Evolutionary conservation across 352 stramenopile species (phyloP), one percentile per base, ranked within the genome.

Genomic region (Phytophthora macrochlamydospora): DNA sequence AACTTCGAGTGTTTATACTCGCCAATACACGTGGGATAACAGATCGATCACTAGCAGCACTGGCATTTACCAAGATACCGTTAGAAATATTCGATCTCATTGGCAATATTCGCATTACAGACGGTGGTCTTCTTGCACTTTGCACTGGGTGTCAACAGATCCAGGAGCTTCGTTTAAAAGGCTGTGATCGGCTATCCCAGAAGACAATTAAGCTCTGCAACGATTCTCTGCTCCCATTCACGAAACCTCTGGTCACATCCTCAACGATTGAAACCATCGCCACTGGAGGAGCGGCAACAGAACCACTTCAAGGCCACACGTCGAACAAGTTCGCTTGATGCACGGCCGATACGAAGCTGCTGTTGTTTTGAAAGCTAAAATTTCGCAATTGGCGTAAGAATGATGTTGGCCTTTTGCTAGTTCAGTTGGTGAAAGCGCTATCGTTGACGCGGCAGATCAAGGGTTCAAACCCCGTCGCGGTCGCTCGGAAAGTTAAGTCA

Each of bases 101-200:
- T 56, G 83, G 77, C 30, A 91, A 93, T 56, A 79, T 67, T 2
- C 79, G 73, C 49, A 78, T 93, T 63, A 90, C 79, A 0, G 81
- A 91, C 49, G 57, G 55, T 4, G 85, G 81, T 0, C n/a, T 93
- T 0, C 43, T 64, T 6, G 60, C 62, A 1, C 56, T 93, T 2
- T 73, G 70, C 11, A 46, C 64, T 0, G 59, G 54, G 0, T 91
- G 85, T 30, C 75, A 83, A 33, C 45, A 67, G 28, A 67, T 93
- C 2, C 75, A 78, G n/a, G 71, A 89, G 32, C 59, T 93, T 4
- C 75, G 76, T 3, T 60, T 93, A 7, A 81, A 86, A 65, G 83
- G 81, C 28, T 93, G 85, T 55, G 82, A 89, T 51, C 79, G 85
- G 9, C 58, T 91, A 7, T 83, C 81, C 7, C 56, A 73, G 28